These are phyloP conservation scores for Leptoxyphium fumago DNA, from an alignment of 2,329 filamentous ascomycete species.

Conservation along the genomic window DNA sequence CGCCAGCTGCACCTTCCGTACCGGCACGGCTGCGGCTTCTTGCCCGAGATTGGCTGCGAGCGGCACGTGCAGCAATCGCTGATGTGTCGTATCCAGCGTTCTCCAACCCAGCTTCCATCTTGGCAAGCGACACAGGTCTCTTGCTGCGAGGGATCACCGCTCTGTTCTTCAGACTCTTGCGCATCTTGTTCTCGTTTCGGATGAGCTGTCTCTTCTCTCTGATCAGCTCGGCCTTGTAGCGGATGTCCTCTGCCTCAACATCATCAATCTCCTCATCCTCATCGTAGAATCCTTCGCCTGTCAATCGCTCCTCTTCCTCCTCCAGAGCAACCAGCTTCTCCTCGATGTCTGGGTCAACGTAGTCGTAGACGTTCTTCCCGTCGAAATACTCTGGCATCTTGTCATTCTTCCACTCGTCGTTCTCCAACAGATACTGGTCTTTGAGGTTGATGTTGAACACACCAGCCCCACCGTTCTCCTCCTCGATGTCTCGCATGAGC, in stretches of 20 bases:
- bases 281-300: constrained; percentile 87
- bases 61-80: constrained; percentile 55
- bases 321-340: constrained; percentile 81
- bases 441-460: constrained; percentile 91
- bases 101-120: constrained; percentile 77
- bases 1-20: constrained; percentile 35
- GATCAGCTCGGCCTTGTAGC: constrained; percentile 87
- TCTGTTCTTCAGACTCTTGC: constrained; percentile 93
- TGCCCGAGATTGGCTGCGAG: constrained; percentile 44
- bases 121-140: constrained; percentile 65
- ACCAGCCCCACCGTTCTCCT: constrained; percentile 83
- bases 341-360: constrained; percentile 92
- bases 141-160: constrained; percentile 78
- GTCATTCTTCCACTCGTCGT: constrained; percentile 92
- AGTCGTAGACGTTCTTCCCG: constrained; percentile 96
- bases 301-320: constrained; percentile 85
- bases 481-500: constrained; percentile 76
- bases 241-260: constrained; percentile 72
- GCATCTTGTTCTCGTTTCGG: constrained; percentile 86
- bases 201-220: constrained; percentile 87
- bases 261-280: constrained; percentile 68
- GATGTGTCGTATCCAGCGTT: constrained; percentile 73
- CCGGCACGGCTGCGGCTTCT: constrained; percentile 55
- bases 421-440: constrained; percentile 70
- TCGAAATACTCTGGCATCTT: constrained; percentile 87